Base-by-base conservation (phyloP, 2,329 filamentous ascomycete species). In the Trichoderma guizhouense region DNA sequence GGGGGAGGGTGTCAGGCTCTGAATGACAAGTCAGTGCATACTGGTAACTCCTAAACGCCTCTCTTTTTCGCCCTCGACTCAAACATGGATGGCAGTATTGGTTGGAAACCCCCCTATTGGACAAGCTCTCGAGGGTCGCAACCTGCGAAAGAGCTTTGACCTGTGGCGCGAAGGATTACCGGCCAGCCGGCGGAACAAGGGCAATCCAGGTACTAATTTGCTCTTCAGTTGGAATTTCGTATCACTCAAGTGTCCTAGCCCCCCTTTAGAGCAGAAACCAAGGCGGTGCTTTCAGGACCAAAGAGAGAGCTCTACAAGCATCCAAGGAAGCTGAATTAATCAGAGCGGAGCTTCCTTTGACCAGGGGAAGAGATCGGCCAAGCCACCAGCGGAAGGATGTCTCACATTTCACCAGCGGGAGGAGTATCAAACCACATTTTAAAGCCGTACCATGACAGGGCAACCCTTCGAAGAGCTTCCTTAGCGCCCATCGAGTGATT, bases 341-440 rank as follows among this genome's bases (percentile, higher is more conserved):
- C 36, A 51, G 61, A 61, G 66, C 66, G 66, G 36, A 67, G 55
- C 39, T 34, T 58, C 21, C 55, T 34, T 9, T 24, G 57, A 51
- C 57, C 55, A 36, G 66, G 66, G 55, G 39, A 51, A 26, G 14
- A 51, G 66, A 69, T 69, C 55, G 36, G 55, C 66, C 66, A 69
- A 69, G 66, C 66, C 57, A 61, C 55, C n/a, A 3, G 64, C 57
- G 55, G 66, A 39, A 61, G 53, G 24, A 69, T 69, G 66, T 69
- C 66, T 69, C 57, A 69, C 66, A 61, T 69, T 58, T 47, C 66
- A 61, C 26, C 55, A 28, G 34, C 66, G 24, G 28, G 34, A 68
- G 28, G 57, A 69, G 55, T 34, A 26, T 61, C 57, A 69, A 69
- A 34, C 66, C 28, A 43, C 36, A 51, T 61, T 21, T 26, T 26